Evolutionary conservation across 1,284 basidiomycete genomes (phyloP), one percentile per base, ranked within the genome.

Genomic region (Ustilago curta): DNA sequence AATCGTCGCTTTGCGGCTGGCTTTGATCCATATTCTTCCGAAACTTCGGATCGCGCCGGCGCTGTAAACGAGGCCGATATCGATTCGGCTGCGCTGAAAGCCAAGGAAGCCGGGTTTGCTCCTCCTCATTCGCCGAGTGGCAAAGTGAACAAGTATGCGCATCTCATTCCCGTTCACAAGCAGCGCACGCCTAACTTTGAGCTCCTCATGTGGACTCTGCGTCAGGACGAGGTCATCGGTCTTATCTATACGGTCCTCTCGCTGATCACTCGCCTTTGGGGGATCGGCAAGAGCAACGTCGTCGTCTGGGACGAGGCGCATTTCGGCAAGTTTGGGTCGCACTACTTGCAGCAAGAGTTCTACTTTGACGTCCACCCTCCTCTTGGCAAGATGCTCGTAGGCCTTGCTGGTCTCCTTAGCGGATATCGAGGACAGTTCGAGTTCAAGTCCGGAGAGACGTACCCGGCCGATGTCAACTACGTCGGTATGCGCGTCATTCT

Each of bases 381-480:
- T 0, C 89, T 99, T 37, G 96, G 97, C 23, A 99, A 99, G 88
- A 98, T 99, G 94, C 89, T 99, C 60, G 96, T 99, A 58, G 96
- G 94, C 6, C 88, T 99, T 19, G 94, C 92, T 2, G 96, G 97
- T 23, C 88, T 95, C 57, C 86, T 99, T 69, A 89, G 93, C 5
- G 96, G 97, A 49, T 99, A 97, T 85, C 89, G 95, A 76, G 96
- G 96, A 19, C 85, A 88, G 25, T 99, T 93, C 81, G 96, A 97
- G 68, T 99, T 97, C 88, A 94, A 96, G 85, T 95, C 93, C 63
- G 97, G 96, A 3, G 90, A 90, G 66, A 87, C 86, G 48, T 99
- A 99, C 85, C 93, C 95, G 0, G 89, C 90, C 3, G 88, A 88
- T 61, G 93, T 98, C 35, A 95, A 95, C 0, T 98, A 92, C 85